Conservation (phyloP, 169 alveolate genomes). For the Eimeria necatrix region DNA sequence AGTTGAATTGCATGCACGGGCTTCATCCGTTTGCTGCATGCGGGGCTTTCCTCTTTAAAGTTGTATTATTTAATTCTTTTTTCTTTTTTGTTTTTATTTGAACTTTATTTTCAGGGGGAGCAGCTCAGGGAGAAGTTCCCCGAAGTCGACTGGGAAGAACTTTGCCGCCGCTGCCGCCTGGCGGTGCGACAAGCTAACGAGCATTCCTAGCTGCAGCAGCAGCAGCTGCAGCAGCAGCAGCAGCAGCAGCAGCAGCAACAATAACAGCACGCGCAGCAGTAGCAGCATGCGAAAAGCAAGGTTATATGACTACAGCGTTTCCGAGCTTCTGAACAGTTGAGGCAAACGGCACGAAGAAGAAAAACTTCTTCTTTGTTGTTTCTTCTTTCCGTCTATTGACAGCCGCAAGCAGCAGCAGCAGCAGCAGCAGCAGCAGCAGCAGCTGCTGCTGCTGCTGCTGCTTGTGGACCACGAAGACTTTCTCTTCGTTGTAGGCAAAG, state of each 20-base stretch:
- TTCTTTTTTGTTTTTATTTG: no score
- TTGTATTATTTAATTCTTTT: background rate
- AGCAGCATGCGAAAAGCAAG: background rate
- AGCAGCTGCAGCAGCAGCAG: conserved; percentile 35
- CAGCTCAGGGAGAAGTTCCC: conserved; percentile 52
- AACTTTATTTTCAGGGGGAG: conserved; percentile 57
- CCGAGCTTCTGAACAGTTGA: background rate
- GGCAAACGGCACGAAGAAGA: no score
- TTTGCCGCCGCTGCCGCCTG: conserved; percentile 54
- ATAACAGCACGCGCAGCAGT: background rate
- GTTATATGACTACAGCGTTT: background rate
- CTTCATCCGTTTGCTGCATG: no score
- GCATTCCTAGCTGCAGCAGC: conserved; percentile 8
- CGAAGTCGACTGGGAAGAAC: conserved; percentile 53
- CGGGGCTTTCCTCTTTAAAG: background rate
- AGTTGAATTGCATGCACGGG: no score
- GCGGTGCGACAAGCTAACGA: conserved; percentile 46
- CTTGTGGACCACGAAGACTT: conserved; percentile 4
- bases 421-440: background rate
- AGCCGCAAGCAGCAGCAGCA: conserved; percentile 31
- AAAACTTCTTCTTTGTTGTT: background rate
- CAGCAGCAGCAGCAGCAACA: conserved; percentile 22
- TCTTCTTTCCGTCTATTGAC: background rate
- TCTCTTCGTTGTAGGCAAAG: background rate
- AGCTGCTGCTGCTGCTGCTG: no score